Percentiles rank a stretch among this genome's conserved stretches.
phyloP scores from a whole-genome alignment of 2,329 filamentous ascomycete genomes.

The Penicillium sp. region DNA sequence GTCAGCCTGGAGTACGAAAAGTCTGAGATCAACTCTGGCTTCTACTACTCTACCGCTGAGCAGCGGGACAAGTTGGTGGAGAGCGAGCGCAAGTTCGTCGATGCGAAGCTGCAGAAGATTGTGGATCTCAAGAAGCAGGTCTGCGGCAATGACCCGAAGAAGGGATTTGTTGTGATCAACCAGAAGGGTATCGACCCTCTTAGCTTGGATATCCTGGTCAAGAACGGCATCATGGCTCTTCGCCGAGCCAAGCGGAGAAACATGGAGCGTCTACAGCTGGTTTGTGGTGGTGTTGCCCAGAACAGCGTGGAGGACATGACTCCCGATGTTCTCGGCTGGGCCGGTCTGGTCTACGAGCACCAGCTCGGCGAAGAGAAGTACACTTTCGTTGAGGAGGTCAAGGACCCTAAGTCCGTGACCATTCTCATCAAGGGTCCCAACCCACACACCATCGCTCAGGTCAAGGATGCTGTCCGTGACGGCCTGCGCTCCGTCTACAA shows the following conservation, averaged over 20 bases:
- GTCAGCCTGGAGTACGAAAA: slow-evolving; percentile 99
- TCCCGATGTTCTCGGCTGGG: slow-evolving; percentile 89
- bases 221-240: slow-evolving; percentile 95
- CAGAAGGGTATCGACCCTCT: slow-evolving; percentile 98
- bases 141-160: slow-evolving; percentile 88
- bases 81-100: slow-evolving; percentile 92
- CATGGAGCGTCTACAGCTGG: slow-evolving; percentile 96
- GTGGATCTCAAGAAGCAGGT: slow-evolving; percentile 97
- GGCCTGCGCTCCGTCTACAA: slow-evolving; percentile 97
- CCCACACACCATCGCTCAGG: slow-evolving; percentile 91
- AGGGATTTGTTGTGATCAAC: slow-evolving; percentile 97
- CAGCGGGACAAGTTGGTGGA: slow-evolving; percentile 98
- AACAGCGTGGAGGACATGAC: slow-evolving; percentile 95
- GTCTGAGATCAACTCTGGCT: slow-evolving; percentile 97
- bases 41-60: slow-evolving; percentile 97
- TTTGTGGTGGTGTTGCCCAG: slow-evolving; percentile 87
- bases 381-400: slow-evolving; percentile 97
- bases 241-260: slow-evolving; percentile 95
- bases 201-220: slow-evolving; percentile 91
- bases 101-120: slow-evolving; percentile 95
- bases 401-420: slow-evolving; percentile 97
- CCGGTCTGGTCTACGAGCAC: slow-evolving; percentile 94
- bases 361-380: slow-evolving; percentile 98
- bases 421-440: slow-evolving; percentile 98
- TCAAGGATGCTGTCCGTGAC: slow-evolving; percentile 94